Base-by-base conservation (phyloP, 129 eudicot genomes). In the Escallonia rubra region DNA sequence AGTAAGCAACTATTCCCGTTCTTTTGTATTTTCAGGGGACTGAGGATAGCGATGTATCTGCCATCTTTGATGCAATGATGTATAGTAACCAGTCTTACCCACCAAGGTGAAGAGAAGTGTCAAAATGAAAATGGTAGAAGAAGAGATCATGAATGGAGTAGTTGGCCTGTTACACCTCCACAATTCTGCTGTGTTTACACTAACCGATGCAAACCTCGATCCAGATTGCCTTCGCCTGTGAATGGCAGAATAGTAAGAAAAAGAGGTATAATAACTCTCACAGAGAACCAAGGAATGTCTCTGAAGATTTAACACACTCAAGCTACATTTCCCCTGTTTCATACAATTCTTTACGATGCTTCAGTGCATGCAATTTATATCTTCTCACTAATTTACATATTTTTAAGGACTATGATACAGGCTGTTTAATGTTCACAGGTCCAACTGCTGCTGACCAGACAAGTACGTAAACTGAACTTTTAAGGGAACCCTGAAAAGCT, bases 171-270 rank as follows among this genome's bases (percentile, higher is more conserved):
- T 43, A 47, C 14, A 61, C 14, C 67, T 74, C 80, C 57, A 60
- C 52, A 73, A 23, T 10, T 73, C 49, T 10, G 92, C 48, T 41
- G 72, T 78, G 44, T 77, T 77, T 15, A 74, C 61, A 65, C 87
- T 76, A 65, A 82, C 65, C 59, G 93, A 86, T 61, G 86, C 87
- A 74, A 89, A 89, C 73, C 81, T 61, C 43, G 75, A 77, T n/a
- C 84, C 73, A 47, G 86, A 75, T 68, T 76, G 75, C 51, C 52
- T 55, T 16, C 77, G 76, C 84, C 96, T 89, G 80, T 61, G 63
- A 78, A 67, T 52, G 48, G 48, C 12, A 50, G 55, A 50, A 9
- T 50, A 4, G 10, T 9, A 50, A 50, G 55, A n/a, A 3, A 9
- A 50, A n/a, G 55, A 50, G 8, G 55, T 8, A 3, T 50, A 50